These are phyloP conservation scores for Syncephalastrum racemosum DNA, from an alignment of 371 early-diverging fungal genomes.

Conservation along the genomic window DNA sequence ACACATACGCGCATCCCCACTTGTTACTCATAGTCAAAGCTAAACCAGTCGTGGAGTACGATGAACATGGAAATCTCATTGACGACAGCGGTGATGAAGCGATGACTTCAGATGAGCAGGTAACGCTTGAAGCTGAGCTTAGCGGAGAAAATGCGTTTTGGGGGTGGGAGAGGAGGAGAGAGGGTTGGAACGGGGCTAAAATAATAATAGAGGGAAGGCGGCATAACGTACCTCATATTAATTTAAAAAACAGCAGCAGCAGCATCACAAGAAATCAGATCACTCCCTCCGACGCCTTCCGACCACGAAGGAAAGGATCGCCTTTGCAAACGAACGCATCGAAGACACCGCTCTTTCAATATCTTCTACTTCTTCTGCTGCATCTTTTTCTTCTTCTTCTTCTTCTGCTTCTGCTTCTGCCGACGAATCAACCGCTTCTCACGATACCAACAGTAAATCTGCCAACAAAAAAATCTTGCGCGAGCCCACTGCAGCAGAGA, in stretches of 20 bases:
- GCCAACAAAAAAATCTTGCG: too few species aligned
- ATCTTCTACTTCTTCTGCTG: conserved; percentile 4
- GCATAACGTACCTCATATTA: too few species aligned
- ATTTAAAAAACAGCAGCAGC: conserved; percentile 13
- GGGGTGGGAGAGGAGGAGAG: background rate
- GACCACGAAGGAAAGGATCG: conserved; percentile 24
- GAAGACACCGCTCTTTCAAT: background rate
- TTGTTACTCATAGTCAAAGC: conserved; percentile 24
- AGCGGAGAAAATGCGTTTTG: background rate
- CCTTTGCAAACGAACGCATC: conserved; percentile 20
- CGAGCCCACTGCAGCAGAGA: too few species aligned
- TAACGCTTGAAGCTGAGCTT: background rate
- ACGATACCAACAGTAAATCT: too few species aligned
- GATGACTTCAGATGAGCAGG: conserved; percentile 8
- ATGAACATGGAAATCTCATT: conserved; percentile 43
- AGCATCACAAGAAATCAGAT: background rate
- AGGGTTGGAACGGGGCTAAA: too few species aligned
- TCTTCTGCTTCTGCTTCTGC: background rate
- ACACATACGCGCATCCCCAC: too few species aligned
- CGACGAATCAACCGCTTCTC: too few species aligned
- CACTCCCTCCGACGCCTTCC: conserved; percentile 4
- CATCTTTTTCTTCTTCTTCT: background rate
- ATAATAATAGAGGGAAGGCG: conserved; percentile 2
- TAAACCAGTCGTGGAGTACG: conserved; percentile 48
- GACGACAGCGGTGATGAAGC: conserved; percentile 33